Percentiles rank a stretch among this genome's conserved stretches.
phyloP scores from a whole-genome alignment of 2,329 filamentous ascomycete genomes.

The Colletotrichum sansevieriae region DNA sequence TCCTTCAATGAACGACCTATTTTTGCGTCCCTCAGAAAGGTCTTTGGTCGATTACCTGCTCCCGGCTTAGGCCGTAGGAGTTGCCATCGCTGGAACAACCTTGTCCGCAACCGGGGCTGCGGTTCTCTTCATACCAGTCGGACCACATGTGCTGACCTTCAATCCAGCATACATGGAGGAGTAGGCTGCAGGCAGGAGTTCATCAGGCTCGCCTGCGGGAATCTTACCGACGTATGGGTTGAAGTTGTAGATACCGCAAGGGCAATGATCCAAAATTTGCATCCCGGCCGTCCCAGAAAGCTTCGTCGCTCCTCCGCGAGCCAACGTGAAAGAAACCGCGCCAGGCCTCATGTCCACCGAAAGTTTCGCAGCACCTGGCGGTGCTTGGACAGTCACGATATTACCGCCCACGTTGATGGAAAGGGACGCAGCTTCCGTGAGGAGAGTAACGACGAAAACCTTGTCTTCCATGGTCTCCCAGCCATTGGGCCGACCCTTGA shows the following conservation, averaged over 20 bases:
- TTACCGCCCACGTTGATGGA: constrained; percentile 60
- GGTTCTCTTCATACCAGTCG: constrained; percentile 10
- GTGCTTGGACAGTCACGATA: constrained; percentile 57
- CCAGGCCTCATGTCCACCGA: constrained; percentile 62
- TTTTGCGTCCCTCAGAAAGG: too few relatives aligned
- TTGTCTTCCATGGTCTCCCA: constrained; percentile 62
- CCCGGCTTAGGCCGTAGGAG: background rate
- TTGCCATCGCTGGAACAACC: background rate
- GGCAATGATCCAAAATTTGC: constrained; percentile 62
- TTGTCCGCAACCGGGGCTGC: background rate
- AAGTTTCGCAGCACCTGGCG: constrained; percentile 59
- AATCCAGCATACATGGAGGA: constrained; percentile 47
- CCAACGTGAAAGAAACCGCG: constrained; percentile 60
- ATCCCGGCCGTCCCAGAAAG: constrained; percentile 62
- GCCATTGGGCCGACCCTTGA: constrained; percentile 63
- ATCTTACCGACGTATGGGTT: constrained; percentile 67
- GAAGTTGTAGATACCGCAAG: constrained; percentile 69
- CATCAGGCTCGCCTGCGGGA: constrained; percentile 53
- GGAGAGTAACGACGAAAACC: constrained; percentile 66
- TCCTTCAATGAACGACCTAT: too few relatives aligned
- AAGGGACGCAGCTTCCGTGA: constrained; percentile 59
- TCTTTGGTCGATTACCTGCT: background rate
- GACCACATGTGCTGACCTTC: constrained; percentile 46
- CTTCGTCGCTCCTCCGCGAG: constrained; percentile 55
- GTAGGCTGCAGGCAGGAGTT: constrained; percentile 52